Percentiles rank a stretch among this genome's conserved stretches.
Evolutionary conservation across 306 rosid species (phyloP).

Genomic region (Corylus avellana): DNA sequence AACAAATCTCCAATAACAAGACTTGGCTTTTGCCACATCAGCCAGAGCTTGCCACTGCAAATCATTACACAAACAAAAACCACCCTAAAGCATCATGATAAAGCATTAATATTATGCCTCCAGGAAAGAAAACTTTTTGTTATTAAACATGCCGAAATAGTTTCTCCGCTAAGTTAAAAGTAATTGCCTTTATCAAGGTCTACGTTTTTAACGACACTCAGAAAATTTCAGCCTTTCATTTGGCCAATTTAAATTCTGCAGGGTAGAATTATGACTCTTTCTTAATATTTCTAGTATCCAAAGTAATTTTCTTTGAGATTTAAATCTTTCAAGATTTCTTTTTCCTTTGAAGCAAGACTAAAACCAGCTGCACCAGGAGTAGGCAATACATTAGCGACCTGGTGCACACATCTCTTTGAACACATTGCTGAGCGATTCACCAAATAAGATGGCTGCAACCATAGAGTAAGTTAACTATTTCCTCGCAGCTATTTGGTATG

Average conservation of each 20-base stretch:
- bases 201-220: not conserved
- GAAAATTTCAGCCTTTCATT: not conserved
- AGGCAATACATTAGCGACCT: not conserved
- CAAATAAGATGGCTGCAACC: not conserved
- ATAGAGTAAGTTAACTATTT: not conserved
- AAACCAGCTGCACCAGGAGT: not conserved
- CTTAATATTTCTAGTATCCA: slow-evolving; percentile 6
- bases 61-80: slow-evolving; percentile 13
- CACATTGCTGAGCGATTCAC: not conserved
- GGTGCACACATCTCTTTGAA: not conserved
- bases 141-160: not conserved
- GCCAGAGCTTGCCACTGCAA: slow-evolving; percentile 89
- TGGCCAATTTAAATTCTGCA: not conserved
- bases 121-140: not conserved
- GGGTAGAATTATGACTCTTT: not conserved
- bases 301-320: not conserved
- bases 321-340: not conserved
- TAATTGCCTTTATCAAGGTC: not conserved
- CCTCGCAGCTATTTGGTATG: not conserved
- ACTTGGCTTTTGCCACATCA: slow-evolving; percentile 73
- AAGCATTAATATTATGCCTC: not conserved
- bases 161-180: not conserved
- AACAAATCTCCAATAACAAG: slow-evolving; percentile 90
- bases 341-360: not conserved
- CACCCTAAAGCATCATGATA: not conserved